Evolutionary conservation across 169 alveolate genomes (phyloP).

Genomic region (Babesia bigemina): DNA sequence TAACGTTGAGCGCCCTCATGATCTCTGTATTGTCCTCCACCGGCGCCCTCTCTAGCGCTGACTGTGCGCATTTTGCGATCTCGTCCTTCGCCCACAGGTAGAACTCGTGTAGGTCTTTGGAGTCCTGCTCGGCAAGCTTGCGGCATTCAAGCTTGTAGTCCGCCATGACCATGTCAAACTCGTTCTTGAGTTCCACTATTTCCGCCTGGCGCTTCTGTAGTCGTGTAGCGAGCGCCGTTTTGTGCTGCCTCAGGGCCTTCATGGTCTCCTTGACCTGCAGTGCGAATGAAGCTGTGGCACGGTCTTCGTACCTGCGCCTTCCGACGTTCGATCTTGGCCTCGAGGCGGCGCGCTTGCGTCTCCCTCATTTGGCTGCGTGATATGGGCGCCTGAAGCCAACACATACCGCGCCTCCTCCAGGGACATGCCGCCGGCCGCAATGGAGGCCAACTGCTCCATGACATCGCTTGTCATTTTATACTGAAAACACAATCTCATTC

Average conservation of each 20-base stretch:
- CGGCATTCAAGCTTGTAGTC: conserved; percentile 40
- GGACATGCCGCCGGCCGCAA: conserved; percentile 3
- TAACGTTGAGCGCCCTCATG: conserved; percentile 4
- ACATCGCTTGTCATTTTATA: neutral
- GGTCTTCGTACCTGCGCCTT: neutral
- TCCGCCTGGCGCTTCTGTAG: conserved; percentile 2
- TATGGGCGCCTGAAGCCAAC: neutral
- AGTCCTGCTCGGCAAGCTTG: conserved; percentile 32
- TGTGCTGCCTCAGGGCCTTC: conserved; percentile 26
- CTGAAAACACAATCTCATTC: neutral
- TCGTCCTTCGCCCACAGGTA: conserved; percentile 60
- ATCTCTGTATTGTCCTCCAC: conserved; percentile 29
- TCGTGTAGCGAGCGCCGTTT: neutral
- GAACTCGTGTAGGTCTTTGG: conserved; percentile 43
- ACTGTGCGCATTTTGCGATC: conserved; percentile 32
- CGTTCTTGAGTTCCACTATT: conserved; percentile 46
- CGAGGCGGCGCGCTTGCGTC: neutral
- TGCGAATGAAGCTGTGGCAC: neutral
- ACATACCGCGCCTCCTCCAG: conserved; percentile 20
- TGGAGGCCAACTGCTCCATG: conserved; percentile 4
- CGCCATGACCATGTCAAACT: conserved; percentile 30
- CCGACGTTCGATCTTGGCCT: conserved; percentile 3
- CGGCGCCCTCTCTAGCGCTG: conserved; percentile 24
- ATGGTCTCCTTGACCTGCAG: conserved; percentile 35
- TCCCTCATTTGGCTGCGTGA: neutral